Percentiles rank a stretch among this genome's conserved stretches.
Conservation (phyloP, 2,329 filamentous ascomycete genomes). For the Ophiocordyceps robertsii region DNA sequence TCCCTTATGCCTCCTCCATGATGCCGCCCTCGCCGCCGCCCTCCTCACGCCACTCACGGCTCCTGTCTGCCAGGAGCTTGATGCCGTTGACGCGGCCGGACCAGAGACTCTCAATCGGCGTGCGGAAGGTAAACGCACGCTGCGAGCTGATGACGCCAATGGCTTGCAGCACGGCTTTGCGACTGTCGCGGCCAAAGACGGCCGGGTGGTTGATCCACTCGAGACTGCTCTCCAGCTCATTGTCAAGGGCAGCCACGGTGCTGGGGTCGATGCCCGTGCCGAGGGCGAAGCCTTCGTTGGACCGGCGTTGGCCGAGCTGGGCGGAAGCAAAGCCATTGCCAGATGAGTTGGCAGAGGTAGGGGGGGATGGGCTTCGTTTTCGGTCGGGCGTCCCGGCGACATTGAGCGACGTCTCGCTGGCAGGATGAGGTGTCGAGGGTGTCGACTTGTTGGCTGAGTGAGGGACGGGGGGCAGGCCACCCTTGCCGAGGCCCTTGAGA, state of each 20-base stretch:
- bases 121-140: slow-evolving; percentile 84
- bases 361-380: slow-evolving; percentile 42
- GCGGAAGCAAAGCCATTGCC: slow-evolving; percentile 23
- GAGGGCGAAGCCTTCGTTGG: slow-evolving; percentile 44
- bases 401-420: slow-evolving; percentile 28
- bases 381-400: slow-evolving; percentile 35
- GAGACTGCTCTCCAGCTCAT: slow-evolving; percentile 76
- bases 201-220: slow-evolving; percentile 98
- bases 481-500: slow-evolving; percentile 89
- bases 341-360: slow-evolving; percentile 32
- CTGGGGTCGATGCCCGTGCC: slow-evolving; percentile 67
- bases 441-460: slow-evolving; percentile 34
- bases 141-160: slow-evolving; percentile 96
- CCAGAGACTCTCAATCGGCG: slow-evolving; percentile 81
- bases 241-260: slow-evolving; percentile 77
- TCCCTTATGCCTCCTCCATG: slow-evolving; percentile 40
- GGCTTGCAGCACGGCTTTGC: slow-evolving; percentile 89
- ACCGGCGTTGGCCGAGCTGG: slow-evolving; percentile 36
- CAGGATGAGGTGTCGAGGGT: slow-evolving; percentile 35
- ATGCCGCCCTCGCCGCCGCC: slow-evolving; percentile 59
- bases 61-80: slow-evolving; percentile 67
- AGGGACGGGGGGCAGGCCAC: slow-evolving; percentile 79
- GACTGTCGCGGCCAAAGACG: slow-evolving; percentile 83
- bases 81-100: slow-evolving; percentile 71
- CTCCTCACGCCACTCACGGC: slow-evolving; percentile 83